Conservation (phyloP, 495 filamentous ascomycete species). For the Penicillium malachiteum region DNA sequence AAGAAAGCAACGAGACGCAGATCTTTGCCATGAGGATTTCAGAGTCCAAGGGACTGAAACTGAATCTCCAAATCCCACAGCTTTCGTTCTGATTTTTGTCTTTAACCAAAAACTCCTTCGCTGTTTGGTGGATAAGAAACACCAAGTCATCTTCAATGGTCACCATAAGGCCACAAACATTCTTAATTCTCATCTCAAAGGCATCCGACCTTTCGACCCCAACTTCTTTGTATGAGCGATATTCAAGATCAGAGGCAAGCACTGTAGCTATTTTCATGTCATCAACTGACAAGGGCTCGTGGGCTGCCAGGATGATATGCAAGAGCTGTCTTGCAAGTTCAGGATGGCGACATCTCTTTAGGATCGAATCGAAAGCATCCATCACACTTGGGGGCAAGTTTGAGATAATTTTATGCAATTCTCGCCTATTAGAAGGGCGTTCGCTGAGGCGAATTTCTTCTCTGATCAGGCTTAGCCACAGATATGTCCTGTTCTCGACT, state of each 20-base stretch:
- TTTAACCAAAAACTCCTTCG: slow-evolving; percentile 3
- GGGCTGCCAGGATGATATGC: slow-evolving; percentile 5
- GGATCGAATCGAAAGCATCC: slow-evolving; percentile 6
- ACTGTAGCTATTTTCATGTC: slow-evolving; percentile 10
- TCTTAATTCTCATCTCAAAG: slow-evolving; percentile 10
- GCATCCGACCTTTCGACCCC: slow-evolving; percentile 2
- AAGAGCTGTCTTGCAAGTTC: slow-evolving; percentile 10
- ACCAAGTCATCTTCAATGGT: slow-evolving; percentile 6
- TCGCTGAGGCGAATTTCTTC: slow-evolving; percentile 10
- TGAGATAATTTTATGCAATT: slow-evolving; percentile 7
- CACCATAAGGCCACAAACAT: slow-evolving; percentile 7
- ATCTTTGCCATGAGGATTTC: slow-evolving; percentile 5
- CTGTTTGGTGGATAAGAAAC: slow-evolving; percentile 7
- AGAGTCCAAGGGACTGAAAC: slow-evolving; percentile 6
- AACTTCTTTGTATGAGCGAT: slow-evolving; percentile 10
- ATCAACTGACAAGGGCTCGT: slow-evolving; percentile 6
- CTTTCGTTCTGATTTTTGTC: not conserved
- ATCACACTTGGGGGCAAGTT: slow-evolving; percentile 6
- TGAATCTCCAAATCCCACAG: slow-evolving; percentile 2
- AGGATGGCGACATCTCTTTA: slow-evolving; percentile 10
- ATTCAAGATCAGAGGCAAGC: slow-evolving; percentile 5
- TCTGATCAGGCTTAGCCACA: slow-evolving; percentile 32
- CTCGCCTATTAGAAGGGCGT: slow-evolving; percentile 10
- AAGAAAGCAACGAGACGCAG: slow-evolving; percentile 10
- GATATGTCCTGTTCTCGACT: slow-evolving; percentile 43